A percentile compares a stretch with the other conserved stretches of the same genome.
Conservation (phyloP, 495 filamentous ascomycete species). For the Melanomma pulvis-pyrius region DNA sequence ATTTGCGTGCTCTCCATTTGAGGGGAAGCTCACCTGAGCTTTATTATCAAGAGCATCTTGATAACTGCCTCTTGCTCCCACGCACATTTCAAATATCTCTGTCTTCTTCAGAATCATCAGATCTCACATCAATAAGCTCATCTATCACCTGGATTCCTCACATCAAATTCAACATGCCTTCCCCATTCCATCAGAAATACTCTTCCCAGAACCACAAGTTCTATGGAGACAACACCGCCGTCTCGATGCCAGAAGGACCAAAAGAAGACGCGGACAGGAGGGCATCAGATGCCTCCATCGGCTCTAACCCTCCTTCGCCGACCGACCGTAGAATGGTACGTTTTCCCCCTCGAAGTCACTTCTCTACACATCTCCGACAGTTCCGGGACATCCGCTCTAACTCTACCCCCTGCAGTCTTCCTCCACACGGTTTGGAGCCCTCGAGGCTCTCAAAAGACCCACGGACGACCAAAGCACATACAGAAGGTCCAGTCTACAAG, state of each 20-base stretch:
- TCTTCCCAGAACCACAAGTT: slow-evolving; percentile 31
- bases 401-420: slow-evolving; percentile 22
- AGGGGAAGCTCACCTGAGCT: slow-evolving; percentile 26
- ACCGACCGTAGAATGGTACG: slow-evolving; percentile 30
- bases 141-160: not conserved
- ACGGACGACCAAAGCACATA: slow-evolving; percentile 11
- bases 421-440: slow-evolving; percentile 17
- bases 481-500: slow-evolving; percentile 20
- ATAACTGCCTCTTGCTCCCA: slow-evolving; percentile 10
- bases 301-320: slow-evolving; percentile 10
- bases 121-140: not conserved
- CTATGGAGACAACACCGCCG: slow-evolving; percentile 16
- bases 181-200: slow-evolving; percentile 40
- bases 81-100: too few relatives aligned
- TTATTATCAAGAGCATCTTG: too few relatives aligned
- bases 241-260: slow-evolving; percentile 25
- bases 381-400: not conserved
- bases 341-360: not conserved
- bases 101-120: not conserved
- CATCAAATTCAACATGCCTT: slow-evolving; percentile 28
- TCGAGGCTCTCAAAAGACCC: slow-evolving; percentile 31
- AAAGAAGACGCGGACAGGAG: slow-evolving; percentile 23
- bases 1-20: not conserved
- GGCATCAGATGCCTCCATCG: slow-evolving; percentile 22
- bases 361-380: not conserved